Evolutionary conservation across 2,329 filamentous ascomycete species (phyloP).

Genomic region (Sporothrix globosa): DNA sequence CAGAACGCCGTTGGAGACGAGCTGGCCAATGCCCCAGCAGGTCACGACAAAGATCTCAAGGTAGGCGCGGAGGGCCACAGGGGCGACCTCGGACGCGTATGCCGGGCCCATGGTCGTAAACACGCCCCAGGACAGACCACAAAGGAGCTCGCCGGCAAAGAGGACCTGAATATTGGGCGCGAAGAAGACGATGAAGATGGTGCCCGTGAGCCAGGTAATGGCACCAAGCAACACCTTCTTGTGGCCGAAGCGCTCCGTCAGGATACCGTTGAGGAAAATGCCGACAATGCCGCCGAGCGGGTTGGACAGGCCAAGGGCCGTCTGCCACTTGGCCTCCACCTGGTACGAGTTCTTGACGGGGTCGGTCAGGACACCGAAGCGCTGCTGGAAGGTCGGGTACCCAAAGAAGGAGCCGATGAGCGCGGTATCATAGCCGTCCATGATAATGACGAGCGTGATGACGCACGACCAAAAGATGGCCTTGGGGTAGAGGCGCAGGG

Average conservation of each 20-base stretch:
- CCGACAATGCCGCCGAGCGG: constrained; percentile 60
- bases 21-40: constrained; percentile 46
- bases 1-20: constrained; percentile 39
- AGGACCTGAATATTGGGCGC: constrained; percentile 52
- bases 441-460: constrained; percentile 47
- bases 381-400: constrained; percentile 44
- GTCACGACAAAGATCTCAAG: constrained; percentile 52
- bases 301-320: constrained; percentile 58
- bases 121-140: constrained; percentile 49
- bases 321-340: constrained; percentile 57
- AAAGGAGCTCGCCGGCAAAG: constrained; percentile 54
- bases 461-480: constrained; percentile 41
- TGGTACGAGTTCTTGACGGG: constrained; percentile 24
- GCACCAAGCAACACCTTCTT: constrained; percentile 54
- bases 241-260: constrained; percentile 56
- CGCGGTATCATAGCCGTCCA: constrained; percentile 46
- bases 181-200: constrained; percentile 60
- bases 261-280: constrained; percentile 56
- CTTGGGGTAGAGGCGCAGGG: constrained; percentile 39
- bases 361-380: constrained; percentile 32
- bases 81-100: constrained; percentile 51
- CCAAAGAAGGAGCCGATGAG: constrained; percentile 37
- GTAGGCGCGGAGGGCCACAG: constrained; percentile 49
- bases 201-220: constrained; percentile 51
- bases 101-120: constrained; percentile 51